These are phyloP conservation scores for Epichloe typhina DNA, from an alignment of 2,329 filamentous ascomycete genomes.

Conservation along the genomic window DNA sequence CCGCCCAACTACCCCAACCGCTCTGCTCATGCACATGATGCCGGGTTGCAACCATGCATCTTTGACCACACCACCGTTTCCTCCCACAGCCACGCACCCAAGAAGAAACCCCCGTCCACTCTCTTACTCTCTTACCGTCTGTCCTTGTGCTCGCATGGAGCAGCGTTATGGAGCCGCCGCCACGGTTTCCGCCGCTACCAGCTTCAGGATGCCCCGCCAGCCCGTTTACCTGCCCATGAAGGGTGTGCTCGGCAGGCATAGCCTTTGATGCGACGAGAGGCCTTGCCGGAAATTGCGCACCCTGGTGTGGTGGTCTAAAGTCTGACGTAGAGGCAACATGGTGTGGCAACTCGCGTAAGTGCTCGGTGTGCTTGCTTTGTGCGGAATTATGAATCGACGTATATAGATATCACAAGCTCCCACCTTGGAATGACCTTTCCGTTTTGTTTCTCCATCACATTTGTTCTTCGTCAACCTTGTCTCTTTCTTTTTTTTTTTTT, in stretches of 20 bases:
- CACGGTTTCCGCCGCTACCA: neutral
- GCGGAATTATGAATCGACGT: neutral
- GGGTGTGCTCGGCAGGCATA: neutral
- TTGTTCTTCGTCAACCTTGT: neutral
- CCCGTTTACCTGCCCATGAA: neutral
- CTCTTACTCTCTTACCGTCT: neutral
- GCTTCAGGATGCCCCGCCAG: conserved; percentile 1
- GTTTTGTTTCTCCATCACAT: neutral
- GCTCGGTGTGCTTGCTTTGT: neutral
- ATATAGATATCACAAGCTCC: conserved; percentile 4
- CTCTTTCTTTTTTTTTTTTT: conserved; percentile 9
- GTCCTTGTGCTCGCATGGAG: neutral
- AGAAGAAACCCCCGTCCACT: neutral
- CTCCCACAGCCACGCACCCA: neutral
- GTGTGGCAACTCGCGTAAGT: neutral
- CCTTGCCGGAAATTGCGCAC: neutral
- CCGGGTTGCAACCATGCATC: neutral
- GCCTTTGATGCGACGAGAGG: neutral
- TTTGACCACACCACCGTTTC: conserved; percentile 1
- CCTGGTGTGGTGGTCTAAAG: neutral
- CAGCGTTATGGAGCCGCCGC: neutral
- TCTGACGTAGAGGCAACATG: neutral
- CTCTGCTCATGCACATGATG: neutral
- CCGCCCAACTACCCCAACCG: neutral
- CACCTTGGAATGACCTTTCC: neutral